These are phyloP conservation scores for Saccharomyces hybrid DNA, from an alignment of 1,139 yeast genomes.

Conservation along the genomic window DNA sequence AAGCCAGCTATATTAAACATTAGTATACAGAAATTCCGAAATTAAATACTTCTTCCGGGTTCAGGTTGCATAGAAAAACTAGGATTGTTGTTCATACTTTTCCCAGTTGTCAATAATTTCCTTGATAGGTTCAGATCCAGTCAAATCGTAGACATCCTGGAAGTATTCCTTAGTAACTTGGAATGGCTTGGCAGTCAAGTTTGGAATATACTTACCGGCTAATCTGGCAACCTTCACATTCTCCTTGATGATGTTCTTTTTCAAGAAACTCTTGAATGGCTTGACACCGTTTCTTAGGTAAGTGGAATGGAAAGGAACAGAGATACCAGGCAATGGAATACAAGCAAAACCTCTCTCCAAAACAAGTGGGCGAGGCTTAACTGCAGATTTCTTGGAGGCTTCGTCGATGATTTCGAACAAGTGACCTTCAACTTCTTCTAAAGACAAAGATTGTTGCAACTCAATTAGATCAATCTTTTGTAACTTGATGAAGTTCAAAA, in stretches of 20 bases:
- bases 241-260: slow-evolving; percentile 90
- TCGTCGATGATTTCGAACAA: slow-evolving; percentile 81
- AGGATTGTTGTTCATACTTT: slow-evolving; percentile 41
- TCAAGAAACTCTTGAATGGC: slow-evolving; percentile 96
- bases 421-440: slow-evolving; percentile 84
- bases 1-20: not conserved
- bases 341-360: slow-evolving; percentile 97
- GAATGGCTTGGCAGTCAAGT: slow-evolving; percentile 96
- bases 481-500: slow-evolving; percentile 81
- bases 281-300: slow-evolving; percentile 97
- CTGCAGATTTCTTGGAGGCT: slow-evolving; percentile 69
- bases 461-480: slow-evolving; percentile 92
- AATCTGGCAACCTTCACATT: slow-evolving; percentile 92
- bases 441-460: slow-evolving; percentile 69
- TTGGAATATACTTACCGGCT: slow-evolving; percentile 94
- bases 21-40: not conserved
- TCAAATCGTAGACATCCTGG: slow-evolving; percentile 87
- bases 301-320: slow-evolving; percentile 98
- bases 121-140: slow-evolving; percentile 87
- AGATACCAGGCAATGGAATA: slow-evolving; percentile 95
- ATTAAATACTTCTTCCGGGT: not conserved
- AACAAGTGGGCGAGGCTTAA: slow-evolving; percentile 94
- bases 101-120: slow-evolving; percentile 93
- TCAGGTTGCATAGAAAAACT: not conserved
- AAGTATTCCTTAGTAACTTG: slow-evolving; percentile 93